Evolutionary conservation across 2,329 filamentous ascomycete genomes (phyloP).

Genomic region (Xylaria digitata): DNA sequence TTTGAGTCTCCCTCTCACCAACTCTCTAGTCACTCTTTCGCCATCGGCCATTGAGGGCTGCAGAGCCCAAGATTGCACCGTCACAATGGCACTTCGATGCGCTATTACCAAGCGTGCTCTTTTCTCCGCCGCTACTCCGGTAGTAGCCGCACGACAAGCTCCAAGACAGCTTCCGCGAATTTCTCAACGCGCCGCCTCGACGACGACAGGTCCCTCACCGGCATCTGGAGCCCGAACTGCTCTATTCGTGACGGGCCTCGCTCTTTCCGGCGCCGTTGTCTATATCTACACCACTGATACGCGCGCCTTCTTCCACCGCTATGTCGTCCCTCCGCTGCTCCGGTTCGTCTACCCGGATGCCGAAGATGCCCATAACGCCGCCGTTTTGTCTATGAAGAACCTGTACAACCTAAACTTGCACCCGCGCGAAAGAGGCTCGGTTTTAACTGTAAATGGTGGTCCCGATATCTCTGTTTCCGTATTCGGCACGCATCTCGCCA

Average conservation of each 20-base stretch:
- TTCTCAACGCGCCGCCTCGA: constrained; percentile 40
- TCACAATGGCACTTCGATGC: constrained; percentile 46
- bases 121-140: constrained; percentile 35
- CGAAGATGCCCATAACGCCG: constrained; percentile 91
- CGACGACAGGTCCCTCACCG: constrained; percentile 18
- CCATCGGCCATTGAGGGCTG: constrained; percentile 48
- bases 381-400: constrained; percentile 75
- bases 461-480: constrained; percentile 63
- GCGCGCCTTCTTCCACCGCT: constrained; percentile 75
- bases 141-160: constrained; percentile 35
- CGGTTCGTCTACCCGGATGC: constrained; percentile 77
- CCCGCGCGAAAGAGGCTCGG: constrained; percentile 77
- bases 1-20: constrained; percentile 18
- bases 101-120: constrained; percentile 41
- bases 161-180: constrained; percentile 38
- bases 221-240: constrained; percentile 42
- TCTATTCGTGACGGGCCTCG: constrained; percentile 56
- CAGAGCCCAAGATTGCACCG: constrained; percentile 41
- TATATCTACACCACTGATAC: constrained; percentile 82
- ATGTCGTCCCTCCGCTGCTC: constrained; percentile 72
- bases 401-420: constrained; percentile 81
- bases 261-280: constrained; percentile 57
- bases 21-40: constrained; percentile 29
- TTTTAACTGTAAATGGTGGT: constrained; percentile 49
- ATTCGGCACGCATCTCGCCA: constrained; percentile 80